phyloP scores from a whole-genome alignment of 2,329 filamentous ascomycete species.

The Cercospora brassicicola region DNA sequence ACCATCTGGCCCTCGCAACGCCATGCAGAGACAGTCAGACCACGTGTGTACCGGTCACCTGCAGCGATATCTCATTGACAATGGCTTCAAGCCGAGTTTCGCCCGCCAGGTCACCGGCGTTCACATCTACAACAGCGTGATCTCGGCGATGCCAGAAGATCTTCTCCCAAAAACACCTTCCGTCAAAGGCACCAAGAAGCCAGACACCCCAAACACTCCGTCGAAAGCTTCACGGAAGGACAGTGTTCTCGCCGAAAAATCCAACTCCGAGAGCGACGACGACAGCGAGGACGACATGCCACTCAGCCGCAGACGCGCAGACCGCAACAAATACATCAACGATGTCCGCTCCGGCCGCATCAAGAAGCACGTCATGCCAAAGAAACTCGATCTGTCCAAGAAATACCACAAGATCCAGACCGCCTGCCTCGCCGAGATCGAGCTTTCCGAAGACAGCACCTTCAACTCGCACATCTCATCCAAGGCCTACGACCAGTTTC shows the following conservation, averaged over 20 bases:
- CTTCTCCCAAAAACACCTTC: conserved; percentile 3
- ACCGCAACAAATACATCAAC: background rate
- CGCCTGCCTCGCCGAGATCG: background rate
- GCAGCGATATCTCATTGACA: conserved; percentile 7
- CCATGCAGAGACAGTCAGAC: background rate
- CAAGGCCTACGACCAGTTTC: background rate
- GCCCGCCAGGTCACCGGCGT: background rate
- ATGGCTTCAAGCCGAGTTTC: conserved; percentile 2
- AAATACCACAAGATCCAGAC: conserved; percentile 5
- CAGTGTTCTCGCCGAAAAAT: background rate
- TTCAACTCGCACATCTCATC: conserved; percentile 8
- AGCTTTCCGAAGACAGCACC: conserved; percentile 1
- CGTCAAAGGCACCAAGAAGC: background rate
- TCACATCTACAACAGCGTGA: conserved; percentile 4
- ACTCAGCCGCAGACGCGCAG: background rate
- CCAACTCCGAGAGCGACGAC: background rate
- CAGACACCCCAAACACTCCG: background rate
- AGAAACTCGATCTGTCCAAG: conserved; percentile 1
- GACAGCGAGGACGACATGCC: conserved; percentile 6
- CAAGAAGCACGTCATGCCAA: background rate
- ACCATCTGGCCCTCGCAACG: background rate
- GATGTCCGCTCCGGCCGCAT: conserved; percentile 1
- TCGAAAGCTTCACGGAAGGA: background rate
- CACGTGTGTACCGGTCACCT: background rate
- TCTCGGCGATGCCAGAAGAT: conserved; percentile 1